phyloP scores from a whole-genome alignment of 192 early-diverging fungal species.

The Coemansia sp. region DNA sequence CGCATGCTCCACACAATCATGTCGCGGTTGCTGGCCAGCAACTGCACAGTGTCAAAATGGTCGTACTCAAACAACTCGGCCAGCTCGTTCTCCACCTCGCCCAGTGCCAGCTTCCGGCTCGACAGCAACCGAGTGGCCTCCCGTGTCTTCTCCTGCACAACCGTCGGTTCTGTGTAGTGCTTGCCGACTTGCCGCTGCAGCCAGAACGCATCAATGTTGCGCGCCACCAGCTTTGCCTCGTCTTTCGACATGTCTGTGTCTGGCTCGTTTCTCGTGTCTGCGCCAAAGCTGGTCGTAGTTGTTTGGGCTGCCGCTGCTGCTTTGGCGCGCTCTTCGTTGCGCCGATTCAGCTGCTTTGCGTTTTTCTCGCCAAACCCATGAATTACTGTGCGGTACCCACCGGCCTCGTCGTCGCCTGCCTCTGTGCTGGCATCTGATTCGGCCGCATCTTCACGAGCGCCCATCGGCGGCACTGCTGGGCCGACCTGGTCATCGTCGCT shows the following conservation, averaged over 20 bases:
- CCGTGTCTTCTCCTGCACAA: constrained; percentile 85
- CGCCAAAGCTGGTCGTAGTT: constrained; percentile 20
- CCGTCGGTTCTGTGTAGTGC: constrained; percentile 82
- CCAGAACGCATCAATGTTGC: constrained; percentile 97
- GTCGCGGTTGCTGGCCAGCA: constrained; percentile 84
- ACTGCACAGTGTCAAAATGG: constrained; percentile 92
- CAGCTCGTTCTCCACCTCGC: constrained; percentile 94
- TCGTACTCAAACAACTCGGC: constrained; percentile 96
- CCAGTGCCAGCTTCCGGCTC: constrained; percentile 60
- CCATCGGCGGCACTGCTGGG: not conserved
- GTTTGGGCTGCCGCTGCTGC: constrained; percentile 15
- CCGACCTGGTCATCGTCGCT: constrained; percentile 30
- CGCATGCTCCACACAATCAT: constrained; percentile 89
- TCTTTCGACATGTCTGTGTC: not conserved
- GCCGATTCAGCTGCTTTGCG: constrained; percentile 28
- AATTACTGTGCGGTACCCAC: constrained; percentile 41
- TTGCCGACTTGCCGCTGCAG: constrained; percentile 81
- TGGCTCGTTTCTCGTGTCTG: not conserved
- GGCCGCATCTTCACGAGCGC: constrained; percentile 1
- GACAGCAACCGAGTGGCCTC: constrained; percentile 72
- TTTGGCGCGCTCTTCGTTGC: constrained; percentile 37
- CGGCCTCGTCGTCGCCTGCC: constrained; percentile 21
- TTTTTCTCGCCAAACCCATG: constrained; percentile 41
- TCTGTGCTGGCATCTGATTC: constrained; percentile 11
- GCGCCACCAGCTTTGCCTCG: constrained; percentile 55